phyloP scores from a whole-genome alignment of 257 asterid genomes.

The Capsicum pubescens region DNA sequence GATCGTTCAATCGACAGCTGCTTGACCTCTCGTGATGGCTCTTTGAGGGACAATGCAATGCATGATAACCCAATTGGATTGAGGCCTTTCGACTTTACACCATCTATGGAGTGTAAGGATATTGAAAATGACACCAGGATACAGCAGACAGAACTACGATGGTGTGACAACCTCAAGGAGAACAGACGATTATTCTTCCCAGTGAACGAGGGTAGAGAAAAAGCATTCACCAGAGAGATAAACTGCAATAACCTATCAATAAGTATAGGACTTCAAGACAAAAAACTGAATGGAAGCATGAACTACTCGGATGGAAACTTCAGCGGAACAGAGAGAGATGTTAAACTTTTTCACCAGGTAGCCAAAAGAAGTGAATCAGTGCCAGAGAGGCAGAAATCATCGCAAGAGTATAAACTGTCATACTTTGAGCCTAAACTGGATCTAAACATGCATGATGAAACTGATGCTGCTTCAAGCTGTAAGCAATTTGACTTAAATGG shows the following conservation, averaged over 20 bases:
- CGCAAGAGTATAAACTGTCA: conserved; percentile 49
- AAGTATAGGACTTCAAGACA: conserved; percentile 64
- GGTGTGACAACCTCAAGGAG: conserved; percentile 58
- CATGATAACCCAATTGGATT: conserved; percentile 48
- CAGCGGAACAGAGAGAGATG: conserved; percentile 44
- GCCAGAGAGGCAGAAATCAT: conserved; percentile 49
- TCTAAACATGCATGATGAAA: conserved; percentile 65
- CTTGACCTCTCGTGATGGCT: conserved; percentile 73
- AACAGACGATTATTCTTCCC: conserved; percentile 38
- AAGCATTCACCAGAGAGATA: conserved; percentile 41
- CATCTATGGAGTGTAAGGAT: conserved; percentile 39
- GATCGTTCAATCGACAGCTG: conserved; percentile 75
- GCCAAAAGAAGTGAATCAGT: conserved; percentile 34
- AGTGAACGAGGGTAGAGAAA: conserved; percentile 48
- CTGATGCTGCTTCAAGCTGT: conserved; percentile 62
- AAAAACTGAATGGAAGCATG: conserved; percentile 49
- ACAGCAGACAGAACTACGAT: conserved; percentile 49
- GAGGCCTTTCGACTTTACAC: conserved; percentile 46
- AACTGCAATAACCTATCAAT: conserved; percentile 56
- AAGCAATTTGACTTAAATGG: conserved; percentile 77
- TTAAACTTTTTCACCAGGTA: conserved; percentile 34
- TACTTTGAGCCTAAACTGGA: conserved; percentile 67
- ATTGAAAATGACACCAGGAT: conserved; percentile 44
- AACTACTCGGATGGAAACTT: conserved; percentile 33
- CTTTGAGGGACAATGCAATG: conserved; percentile 61